A percentile compares a stretch with the other conserved stretches of the same genome.
phyloP scores from a whole-genome alignment of 2,329 filamentous ascomycete species.

The Fusarium robinianum region DNA sequence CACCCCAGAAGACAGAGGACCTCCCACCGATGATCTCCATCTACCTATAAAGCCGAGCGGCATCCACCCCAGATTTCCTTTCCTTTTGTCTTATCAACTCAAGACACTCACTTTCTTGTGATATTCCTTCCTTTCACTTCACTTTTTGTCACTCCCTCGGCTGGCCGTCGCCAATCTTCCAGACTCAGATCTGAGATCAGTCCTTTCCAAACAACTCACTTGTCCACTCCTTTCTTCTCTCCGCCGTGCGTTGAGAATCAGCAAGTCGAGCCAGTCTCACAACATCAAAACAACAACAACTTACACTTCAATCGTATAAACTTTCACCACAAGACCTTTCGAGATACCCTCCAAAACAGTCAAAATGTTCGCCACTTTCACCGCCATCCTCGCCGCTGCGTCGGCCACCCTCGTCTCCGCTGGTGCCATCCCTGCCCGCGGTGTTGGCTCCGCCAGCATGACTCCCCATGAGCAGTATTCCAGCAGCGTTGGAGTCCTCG shows the following conservation, averaged over 20 bases:
- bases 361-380: conserved; percentile 40
- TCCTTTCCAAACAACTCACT: conserved; percentile 29
- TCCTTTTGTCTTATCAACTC: conserved; percentile 15
- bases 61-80: conserved; percentile 21
- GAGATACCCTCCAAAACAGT: conserved; percentile 10
- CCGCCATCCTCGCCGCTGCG: conserved; percentile 39
- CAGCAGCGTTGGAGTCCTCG: conserved; percentile 61
- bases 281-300: conserved; percentile 7
- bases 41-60: conserved; percentile 30
- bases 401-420: conserved; percentile 39
- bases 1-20: conserved; percentile 13
- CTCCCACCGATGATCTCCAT: conserved; percentile 14
- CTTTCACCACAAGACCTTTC: conserved; percentile 14
- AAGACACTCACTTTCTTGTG: conserved; percentile 30
- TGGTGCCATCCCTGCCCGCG: conserved; percentile 34
- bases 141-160: conserved; percentile 33
- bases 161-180: conserved; percentile 29
- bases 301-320: conserved; percentile 23
- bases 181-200: conserved; percentile 39
- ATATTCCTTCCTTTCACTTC: conserved; percentile 28
- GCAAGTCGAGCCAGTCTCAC: conserved; percentile 37
- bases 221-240: conserved; percentile 32
- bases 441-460: conserved; percentile 41
- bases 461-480: conserved; percentile 63
- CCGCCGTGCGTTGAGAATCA: conserved; percentile 37